phyloP scores from a whole-genome alignment of 441 rosid genomes.

The Euphorbia corollata region DNA sequence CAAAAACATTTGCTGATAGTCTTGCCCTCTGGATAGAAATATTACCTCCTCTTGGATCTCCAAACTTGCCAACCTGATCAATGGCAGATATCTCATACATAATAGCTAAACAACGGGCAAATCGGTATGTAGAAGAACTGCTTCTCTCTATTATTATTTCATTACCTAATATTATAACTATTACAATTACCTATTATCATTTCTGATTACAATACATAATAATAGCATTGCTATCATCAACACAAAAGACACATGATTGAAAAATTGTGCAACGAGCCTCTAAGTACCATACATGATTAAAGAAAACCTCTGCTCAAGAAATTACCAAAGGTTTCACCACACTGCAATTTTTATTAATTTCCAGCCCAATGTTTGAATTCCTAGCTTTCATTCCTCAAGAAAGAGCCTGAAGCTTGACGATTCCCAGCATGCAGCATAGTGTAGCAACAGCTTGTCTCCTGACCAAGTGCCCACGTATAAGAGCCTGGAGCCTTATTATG shows the following conservation, averaged over 20 bases:
- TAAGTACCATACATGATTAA: background rate
- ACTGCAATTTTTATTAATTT: constrained; percentile 32
- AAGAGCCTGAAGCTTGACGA: constrained; percentile 79
- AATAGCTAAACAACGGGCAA: background rate
- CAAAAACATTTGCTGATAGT: constrained; percentile 51
- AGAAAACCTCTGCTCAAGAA: no score
- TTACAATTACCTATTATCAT: background rate
- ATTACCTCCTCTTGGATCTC: constrained; percentile 28
- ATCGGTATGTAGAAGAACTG: background rate
- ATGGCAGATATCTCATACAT: constrained; percentile 10
- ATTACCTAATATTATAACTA: no score
- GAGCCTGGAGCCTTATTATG: constrained; percentile 85
- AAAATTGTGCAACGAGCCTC: background rate
- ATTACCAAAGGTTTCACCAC: constrained; percentile 42
- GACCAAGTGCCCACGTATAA: constrained; percentile 85
- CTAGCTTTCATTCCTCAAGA: constrained; percentile 64
- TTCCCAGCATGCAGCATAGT: constrained; percentile 70
- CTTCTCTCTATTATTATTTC: no score
- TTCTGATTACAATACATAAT: background rate
- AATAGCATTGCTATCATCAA: background rate
- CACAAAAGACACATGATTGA: background rate
- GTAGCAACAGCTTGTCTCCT: constrained; percentile 88
- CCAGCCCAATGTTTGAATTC: constrained; percentile 49
- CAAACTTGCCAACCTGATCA: constrained; percentile 39
- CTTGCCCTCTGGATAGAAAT: constrained; percentile 38